Evolutionary conservation across 2,329 filamentous ascomycete genomes (phyloP), one percentile per base, ranked within the genome.

Genomic region (Samsoniella hepiali): DNA sequence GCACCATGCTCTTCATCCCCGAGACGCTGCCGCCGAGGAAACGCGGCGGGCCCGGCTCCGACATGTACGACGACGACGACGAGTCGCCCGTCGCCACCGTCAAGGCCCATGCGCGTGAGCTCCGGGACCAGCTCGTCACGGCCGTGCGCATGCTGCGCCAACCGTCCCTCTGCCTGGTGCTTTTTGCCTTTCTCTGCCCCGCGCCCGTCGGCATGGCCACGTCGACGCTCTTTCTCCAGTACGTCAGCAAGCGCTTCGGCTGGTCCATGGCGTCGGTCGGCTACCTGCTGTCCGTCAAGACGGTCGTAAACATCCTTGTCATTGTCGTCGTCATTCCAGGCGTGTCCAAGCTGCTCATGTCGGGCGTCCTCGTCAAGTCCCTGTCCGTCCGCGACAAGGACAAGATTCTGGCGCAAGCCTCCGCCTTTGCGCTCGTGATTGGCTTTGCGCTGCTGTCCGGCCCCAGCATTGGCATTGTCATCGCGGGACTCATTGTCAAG

Each of bases 211-310:
- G 63, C 22, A 66, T 68, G 34, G 62, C 65, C 17, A 63, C 63
- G 27, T 64, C 55, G 32, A 58, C 65, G 9, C 62, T 69, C 11
- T 66, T 72, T 49, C 53, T 69, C 13, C 69, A 71, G 55, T 71
- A 71, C 60, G 68, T 69, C 55, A 72, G 68, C 54, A 69, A 69
- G 58, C 67, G 68, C 44, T 70, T 72, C 56, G 59, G 65, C 10
- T 68, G 66, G 65, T 66, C 67, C 11, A 58, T 70, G 31, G 65
- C 69, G 44, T 65, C 67, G 3, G 67, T 67, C 10, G 67, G 69
- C 45, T 70, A 68, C 49, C 64, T 69, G 45, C 64, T 71, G 17
- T 67, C 69, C 5, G 64, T 68, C 34, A 65, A 67, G 27, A 68
- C 68, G 27, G 65, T 62, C n/a, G 56, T 69, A 57, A 69, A 68